Conservation (phyloP, 306 rosid genomes). For the Cucumis melo region DNA sequence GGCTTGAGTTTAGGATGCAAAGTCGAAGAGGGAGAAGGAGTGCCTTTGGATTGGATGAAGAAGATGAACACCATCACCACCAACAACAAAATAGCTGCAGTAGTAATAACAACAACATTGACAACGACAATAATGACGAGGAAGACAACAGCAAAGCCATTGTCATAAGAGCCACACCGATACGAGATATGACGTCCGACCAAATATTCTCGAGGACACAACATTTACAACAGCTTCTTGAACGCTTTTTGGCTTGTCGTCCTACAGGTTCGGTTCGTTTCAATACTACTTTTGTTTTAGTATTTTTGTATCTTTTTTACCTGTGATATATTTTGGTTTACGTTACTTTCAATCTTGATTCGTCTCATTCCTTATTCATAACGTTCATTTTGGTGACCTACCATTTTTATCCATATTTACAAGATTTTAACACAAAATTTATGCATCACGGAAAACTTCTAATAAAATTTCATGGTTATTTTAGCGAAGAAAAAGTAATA, state of each 20-base stretch:
- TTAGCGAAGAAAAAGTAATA: no score
- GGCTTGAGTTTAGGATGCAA: constrained; percentile 85
- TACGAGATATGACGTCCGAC: constrained; percentile 46
- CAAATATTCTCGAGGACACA: constrained; percentile 54
- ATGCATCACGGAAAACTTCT: no score
- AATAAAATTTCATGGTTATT: no score
- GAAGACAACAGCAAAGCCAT: not conserved
- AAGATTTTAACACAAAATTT: no score
- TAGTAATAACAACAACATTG: not conserved
- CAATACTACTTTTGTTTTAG: no score
- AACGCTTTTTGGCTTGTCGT: constrained; percentile 77
- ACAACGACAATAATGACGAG: not conserved
- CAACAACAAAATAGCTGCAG: not conserved
- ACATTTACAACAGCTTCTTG: constrained; percentile 74
- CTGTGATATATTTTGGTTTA: no score
- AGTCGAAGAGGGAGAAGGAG: constrained; percentile 56
- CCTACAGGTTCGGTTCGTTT: constrained; percentile 60
- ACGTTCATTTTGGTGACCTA: no score
- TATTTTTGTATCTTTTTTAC: no score
- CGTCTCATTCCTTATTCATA: no score
- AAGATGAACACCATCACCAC: not conserved
- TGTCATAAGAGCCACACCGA: constrained; percentile 37
- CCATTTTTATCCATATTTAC: no score
- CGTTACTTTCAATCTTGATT: no score
- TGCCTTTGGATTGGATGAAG: constrained; percentile 15